phyloP scores from a whole-genome alignment of 2,329 filamentous ascomycete genomes.

The Diatrype stigma region DNA sequence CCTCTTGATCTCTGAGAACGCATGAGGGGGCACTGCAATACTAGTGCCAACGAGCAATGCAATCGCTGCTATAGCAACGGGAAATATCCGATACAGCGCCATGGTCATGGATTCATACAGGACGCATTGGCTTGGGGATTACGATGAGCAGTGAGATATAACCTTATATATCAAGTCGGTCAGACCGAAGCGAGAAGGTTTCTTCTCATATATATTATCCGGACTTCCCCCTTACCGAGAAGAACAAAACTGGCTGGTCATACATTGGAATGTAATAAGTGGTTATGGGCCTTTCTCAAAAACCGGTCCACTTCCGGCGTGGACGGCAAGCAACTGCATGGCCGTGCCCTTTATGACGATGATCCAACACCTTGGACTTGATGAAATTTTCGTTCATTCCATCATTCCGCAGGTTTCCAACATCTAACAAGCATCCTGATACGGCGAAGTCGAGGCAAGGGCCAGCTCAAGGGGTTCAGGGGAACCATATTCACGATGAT shows the following conservation, averaged over 20 bases:
- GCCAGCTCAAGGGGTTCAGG: neutral
- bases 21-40: slow-evolving; percentile 2
- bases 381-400: neutral
- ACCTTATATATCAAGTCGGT: too few relatives aligned
- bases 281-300: too few relatives aligned
- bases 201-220: too few relatives aligned
- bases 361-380: neutral
- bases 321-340: neutral
- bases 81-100: neutral
- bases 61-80: neutral
- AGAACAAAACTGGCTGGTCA: too few relatives aligned
- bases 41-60: neutral
- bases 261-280: too few relatives aligned
- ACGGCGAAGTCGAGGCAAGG: neutral
- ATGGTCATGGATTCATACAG: neutral
- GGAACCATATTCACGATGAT: neutral
- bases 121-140: neutral
- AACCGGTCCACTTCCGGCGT: too few relatives aligned
- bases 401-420: neutral
- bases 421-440: neutral
- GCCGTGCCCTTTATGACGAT: neutral
- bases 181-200: too few relatives aligned
- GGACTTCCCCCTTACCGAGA: too few relatives aligned
- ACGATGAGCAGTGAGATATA: neutral
- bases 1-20: slow-evolving; percentile 3